Evolutionary conservation across 352 stramenopile genomes (phyloP).

Genomic region (Thalassiosira pacifica): DNA sequence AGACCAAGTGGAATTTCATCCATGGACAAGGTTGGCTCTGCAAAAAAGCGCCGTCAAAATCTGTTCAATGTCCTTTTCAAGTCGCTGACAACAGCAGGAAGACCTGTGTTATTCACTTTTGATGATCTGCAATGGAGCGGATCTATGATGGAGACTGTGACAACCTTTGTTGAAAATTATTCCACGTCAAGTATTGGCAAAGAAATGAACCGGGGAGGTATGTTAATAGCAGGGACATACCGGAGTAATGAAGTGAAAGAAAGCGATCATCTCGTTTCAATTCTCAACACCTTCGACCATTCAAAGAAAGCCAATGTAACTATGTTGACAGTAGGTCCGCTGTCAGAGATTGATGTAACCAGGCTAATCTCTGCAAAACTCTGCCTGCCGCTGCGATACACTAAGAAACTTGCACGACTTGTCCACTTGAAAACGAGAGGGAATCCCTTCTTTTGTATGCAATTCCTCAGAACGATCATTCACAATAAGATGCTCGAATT

Average conservation of each 20-base stretch:
- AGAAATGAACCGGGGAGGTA: neutral
- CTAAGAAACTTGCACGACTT: constrained; percentile 13
- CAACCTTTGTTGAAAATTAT: neutral
- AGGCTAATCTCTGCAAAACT: constrained; percentile 41
- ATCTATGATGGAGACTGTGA: constrained; percentile 7
- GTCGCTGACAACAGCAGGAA: neutral
- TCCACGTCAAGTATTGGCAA: neutral
- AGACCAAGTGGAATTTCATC: constrained; percentile 9
- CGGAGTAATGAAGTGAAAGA: constrained; percentile 39
- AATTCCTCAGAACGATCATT: constrained; percentile 42
- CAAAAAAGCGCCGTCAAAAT: neutral
- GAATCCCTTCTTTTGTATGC: constrained; percentile 34
- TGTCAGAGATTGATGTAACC: constrained; percentile 37
- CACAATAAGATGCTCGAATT: constrained; percentile 26
- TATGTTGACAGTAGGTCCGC: constrained; percentile 13
- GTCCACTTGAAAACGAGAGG: constrained; percentile 36
- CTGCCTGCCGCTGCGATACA: constrained; percentile 32
- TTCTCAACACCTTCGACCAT: constrained; percentile 14
- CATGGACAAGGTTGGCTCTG: constrained; percentile 17
- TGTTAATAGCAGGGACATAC: constrained; percentile 31
- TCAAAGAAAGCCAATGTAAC: constrained; percentile 27
- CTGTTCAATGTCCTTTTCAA: constrained; percentile 22
- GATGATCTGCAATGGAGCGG: constrained; percentile 32
- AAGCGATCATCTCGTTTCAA: constrained; percentile 10
- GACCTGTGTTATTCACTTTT: constrained; percentile 14